phyloP scores from a whole-genome alignment of 2,329 filamentous ascomycete genomes.

The Raffaelea deltoideospora region DNA sequence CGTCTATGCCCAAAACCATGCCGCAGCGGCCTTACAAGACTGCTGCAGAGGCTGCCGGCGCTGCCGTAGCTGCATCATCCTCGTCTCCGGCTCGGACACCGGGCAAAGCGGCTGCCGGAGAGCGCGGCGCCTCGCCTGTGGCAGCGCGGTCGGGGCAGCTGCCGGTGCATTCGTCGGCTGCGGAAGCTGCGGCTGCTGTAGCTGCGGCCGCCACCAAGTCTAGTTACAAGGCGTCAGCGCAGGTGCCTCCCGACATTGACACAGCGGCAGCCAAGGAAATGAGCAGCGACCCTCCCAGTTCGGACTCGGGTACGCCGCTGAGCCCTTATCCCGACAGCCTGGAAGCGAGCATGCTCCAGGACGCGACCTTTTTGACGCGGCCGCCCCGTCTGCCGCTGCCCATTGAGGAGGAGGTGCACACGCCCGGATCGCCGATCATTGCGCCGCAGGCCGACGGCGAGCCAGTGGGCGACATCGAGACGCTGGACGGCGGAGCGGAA shows the following conservation, averaged over 20 bases:
- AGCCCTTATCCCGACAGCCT: constrained; percentile 17
- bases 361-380: constrained; percentile 48
- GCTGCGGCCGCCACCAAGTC: neutral
- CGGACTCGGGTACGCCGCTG: constrained; percentile 15
- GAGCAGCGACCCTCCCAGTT: constrained; percentile 12
- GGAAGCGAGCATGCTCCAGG: constrained; percentile 34
- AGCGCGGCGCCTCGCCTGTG: no score
- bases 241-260: neutral
- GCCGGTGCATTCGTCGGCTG: neutral
- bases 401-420: constrained; percentile 82
- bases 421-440: constrained; percentile 79
- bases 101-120: no score
- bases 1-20: constrained; percentile 16
- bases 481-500: constrained; percentile 24
- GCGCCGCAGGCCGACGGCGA: constrained; percentile 47
- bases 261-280: neutral
- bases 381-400: constrained; percentile 82
- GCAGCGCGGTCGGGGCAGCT: no score
- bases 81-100: no score
- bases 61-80: constrained; percentile 5
- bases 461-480: constrained; percentile 35
- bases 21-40: constrained; percentile 9
- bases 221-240: no score
- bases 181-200: constrained; percentile 7
- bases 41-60: constrained; percentile 4